Evolutionary conservation across 257 asterid species (phyloP), one percentile per base, ranked within the genome.

Genomic region (Capsicum chinense): DNA sequence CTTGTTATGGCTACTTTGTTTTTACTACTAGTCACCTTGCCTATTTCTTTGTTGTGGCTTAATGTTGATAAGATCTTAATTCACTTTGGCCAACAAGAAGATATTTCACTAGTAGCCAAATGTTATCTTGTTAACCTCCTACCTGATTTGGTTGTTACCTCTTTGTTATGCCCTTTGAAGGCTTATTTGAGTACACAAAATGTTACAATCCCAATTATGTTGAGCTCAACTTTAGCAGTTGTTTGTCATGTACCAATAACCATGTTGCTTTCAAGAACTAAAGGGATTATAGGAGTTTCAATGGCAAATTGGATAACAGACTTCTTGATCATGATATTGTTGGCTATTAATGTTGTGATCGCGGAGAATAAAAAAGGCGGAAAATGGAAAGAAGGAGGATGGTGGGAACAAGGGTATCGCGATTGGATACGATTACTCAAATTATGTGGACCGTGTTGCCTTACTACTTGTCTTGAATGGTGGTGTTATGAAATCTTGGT

Each of bases 381-480:
- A 58, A 85, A 67, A 0, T 90, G 94, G 98, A 84, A 57, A 14
- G 96, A 89, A 85, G 95, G 97, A 1, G 97, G 98, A 50, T 93
- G 98, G 98, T 91, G 91, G 88, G 92, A 89, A 13, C 95, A 91
- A 19, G 81, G 87, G 16, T 9, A 73, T 44, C 52, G 64, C 3
- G 92, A 92, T 68, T 95, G 99, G 99, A 56, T 80, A 7, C 71
- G 83, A 7, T 78, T 95, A 21, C 57, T 95, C 3, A 91, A 86
- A 83, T 90, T 95, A 15, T 78, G 88, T 3, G 97, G 95, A 9
- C 92, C 98, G 3, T 95, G 98, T 79, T 95, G 98, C 86, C 89
- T 95, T 57, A 93, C 98, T 16, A 89, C 94, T 0, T 94, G 98
- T 81, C 97, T 95, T 17, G 99, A 95, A 66, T 95, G 98, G 98